Conservation (phyloP, 2,329 filamentous ascomycete genomes). For the Talaromyces sp. region DNA sequence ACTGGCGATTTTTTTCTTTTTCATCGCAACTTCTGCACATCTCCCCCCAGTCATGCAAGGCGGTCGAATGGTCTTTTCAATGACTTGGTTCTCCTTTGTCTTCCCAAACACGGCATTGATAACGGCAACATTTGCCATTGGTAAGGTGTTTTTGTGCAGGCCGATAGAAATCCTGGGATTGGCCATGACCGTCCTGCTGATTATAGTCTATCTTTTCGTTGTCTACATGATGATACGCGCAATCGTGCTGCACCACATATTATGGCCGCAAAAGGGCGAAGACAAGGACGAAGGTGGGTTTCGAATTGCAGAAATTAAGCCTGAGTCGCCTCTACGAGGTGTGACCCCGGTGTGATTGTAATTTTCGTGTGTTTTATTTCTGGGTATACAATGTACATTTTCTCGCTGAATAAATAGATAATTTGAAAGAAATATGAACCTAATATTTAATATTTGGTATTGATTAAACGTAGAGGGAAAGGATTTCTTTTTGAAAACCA, state of each 20-base stretch:
- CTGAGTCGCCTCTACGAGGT: constrained; percentile 15
- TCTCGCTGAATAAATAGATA: too few relatives aligned
- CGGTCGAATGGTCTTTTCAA: constrained; percentile 66
- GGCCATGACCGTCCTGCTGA: constrained; percentile 60
- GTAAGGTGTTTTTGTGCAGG: constrained; percentile 54
- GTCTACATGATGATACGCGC: constrained; percentile 66
- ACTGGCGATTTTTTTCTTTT: constrained; percentile 78
- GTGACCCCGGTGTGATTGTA: constrained; percentile 14
- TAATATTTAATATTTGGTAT: too few relatives aligned
- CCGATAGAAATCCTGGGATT: constrained; percentile 65
- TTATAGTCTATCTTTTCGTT: constrained; percentile 65
- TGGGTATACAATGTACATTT: too few relatives aligned
- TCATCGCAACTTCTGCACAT: constrained; percentile 72
- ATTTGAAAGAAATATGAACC: too few relatives aligned
- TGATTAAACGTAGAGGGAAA: too few relatives aligned
- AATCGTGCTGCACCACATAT: constrained; percentile 61
- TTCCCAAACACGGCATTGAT: constrained; percentile 74
- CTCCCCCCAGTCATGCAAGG: constrained; percentile 58
- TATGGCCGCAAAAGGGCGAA: constrained; percentile 71
- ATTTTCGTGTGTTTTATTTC: neutral
- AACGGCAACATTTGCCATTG: constrained; percentile 69
- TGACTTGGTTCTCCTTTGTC: constrained; percentile 82
- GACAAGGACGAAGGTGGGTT: constrained; percentile 61
- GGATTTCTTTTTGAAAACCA: too few relatives aligned
- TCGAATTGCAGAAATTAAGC: constrained; percentile 31